phyloP scores from a whole-genome alignment of 2,329 filamentous ascomycete species.

The Aureobasidium sp. region DNA sequence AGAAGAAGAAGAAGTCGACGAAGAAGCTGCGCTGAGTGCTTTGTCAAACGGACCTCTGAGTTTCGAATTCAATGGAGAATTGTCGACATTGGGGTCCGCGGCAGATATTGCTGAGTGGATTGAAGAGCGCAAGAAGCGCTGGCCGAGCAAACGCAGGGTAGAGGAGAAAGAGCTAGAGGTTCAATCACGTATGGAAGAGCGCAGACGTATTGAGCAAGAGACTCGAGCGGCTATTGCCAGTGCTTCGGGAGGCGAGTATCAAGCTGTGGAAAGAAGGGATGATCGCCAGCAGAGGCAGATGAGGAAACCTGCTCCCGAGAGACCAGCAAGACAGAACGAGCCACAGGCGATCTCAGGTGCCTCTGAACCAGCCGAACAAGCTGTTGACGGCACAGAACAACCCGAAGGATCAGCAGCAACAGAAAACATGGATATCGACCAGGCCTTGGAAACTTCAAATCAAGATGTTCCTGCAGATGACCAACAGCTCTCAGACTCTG shows the following conservation, averaged over 20 bases:
- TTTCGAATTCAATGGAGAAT: conserved; percentile 52
- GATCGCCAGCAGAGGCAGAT: background rate
- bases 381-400: background rate
- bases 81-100: conserved; percentile 46
- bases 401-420: background rate
- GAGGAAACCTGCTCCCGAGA: background rate
- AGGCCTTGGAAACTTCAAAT: background rate
- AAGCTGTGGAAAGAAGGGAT: background rate
- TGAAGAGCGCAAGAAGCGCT: conserved; percentile 70
- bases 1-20: conserved; percentile 59
- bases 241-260: conserved; percentile 11
- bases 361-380: background rate
- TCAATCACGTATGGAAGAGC: conserved; percentile 21
- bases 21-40: conserved; percentile 47
- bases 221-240: conserved; percentile 10
- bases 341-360: conserved; percentile 23
- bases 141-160: conserved; percentile 67
- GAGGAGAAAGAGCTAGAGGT: conserved; percentile 44
- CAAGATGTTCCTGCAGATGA: background rate
- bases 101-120: conserved; percentile 75
- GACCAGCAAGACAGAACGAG: conserved; percentile 13
- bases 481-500: conserved; percentile 18
- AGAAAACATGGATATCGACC: background rate
- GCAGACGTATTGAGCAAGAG: conserved; percentile 25
- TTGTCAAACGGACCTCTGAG: conserved; percentile 27